Percentiles rank a stretch among this genome's conserved stretches.
These are phyloP conservation scores for Colletotrichum sidae DNA, from an alignment of 2,329 filamentous ascomycete genomes.

Conservation along the genomic window DNA sequence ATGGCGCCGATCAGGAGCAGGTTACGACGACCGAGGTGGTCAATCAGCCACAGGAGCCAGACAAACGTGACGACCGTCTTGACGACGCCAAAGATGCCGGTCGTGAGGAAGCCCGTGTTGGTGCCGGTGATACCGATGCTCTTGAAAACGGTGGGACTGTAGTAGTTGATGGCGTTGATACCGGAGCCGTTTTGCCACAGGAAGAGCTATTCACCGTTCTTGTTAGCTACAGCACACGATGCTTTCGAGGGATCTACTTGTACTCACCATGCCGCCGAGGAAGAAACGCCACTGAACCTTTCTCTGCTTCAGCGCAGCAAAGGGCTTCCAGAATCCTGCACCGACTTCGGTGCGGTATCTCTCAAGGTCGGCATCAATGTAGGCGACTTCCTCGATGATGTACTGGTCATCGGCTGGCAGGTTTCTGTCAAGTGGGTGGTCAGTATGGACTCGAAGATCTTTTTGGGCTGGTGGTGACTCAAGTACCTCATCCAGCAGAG, in stretches of 20 bases:
- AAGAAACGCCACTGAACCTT: conserved; percentile 78
- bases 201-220: conserved; percentile 64
- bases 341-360: conserved; percentile 72
- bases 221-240: background rate
- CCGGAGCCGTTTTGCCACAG: conserved; percentile 80
- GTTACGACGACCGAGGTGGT: conserved; percentile 64
- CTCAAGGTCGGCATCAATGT: conserved; percentile 77
- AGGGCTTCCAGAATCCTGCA: conserved; percentile 80
- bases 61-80: conserved; percentile 77
- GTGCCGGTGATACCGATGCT: conserved; percentile 59
- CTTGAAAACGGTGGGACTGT: conserved; percentile 75
- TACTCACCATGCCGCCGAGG: conserved; percentile 69
- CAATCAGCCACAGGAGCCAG: conserved; percentile 77
- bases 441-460: too few species aligned
- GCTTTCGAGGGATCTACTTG: background rate
- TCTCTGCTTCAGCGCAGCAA: conserved; percentile 65
- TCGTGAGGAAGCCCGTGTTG: conserved; percentile 65
- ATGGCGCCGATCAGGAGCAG: conserved; percentile 73
- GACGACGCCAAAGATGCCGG: conserved; percentile 81
- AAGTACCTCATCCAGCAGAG: conserved; percentile 68
- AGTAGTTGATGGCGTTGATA: conserved; percentile 86
- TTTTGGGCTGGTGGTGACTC: too few species aligned
- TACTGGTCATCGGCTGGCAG: conserved; percentile 69
- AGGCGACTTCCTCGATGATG: conserved; percentile 78
- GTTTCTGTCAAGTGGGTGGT: conserved; percentile 45